A percentile compares a stretch with the other conserved stretches of the same genome.
Conservation (phyloP, 345 rosid species). For the Salix brachista region DNA sequence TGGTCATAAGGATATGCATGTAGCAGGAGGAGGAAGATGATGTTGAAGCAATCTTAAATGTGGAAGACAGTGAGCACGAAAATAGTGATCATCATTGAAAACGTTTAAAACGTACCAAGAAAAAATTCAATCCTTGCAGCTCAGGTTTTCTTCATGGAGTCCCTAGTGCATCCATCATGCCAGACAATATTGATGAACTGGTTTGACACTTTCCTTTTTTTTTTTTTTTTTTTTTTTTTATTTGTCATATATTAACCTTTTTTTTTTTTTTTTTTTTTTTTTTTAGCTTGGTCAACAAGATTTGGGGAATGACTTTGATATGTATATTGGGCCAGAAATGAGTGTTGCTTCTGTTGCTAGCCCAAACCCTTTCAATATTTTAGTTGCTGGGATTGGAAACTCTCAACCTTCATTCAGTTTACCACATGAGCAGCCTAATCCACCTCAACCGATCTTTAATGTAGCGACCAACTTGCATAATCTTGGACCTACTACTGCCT, state of each 20-base stretch:
- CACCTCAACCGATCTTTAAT: background rate
- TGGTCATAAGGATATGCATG: background rate
- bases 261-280: too few species aligned
- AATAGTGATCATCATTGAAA: too few species aligned
- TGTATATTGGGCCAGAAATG: background rate
- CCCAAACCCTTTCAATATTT: background rate
- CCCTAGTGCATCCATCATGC: background rate
- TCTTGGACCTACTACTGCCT: background rate
- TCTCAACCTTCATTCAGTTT: background rate
- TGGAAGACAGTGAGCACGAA: too few species aligned
- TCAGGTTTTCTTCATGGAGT: background rate
- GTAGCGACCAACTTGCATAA: background rate
- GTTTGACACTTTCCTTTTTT: background rate
- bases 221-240: too few species aligned
- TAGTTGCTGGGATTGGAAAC: background rate
- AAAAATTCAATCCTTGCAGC: background rate
- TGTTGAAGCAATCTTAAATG: too few species aligned
- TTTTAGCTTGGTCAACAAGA: background rate
- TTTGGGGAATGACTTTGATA: background rate
- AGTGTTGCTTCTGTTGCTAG: background rate
- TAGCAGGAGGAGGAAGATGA: background rate
- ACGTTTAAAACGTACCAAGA: background rate
- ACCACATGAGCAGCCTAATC: background rate
- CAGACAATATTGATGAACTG: background rate
- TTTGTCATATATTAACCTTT: too few species aligned